These are phyloP conservation scores for Cladosporium sp. DNA, from an alignment of 2,329 filamentous ascomycete genomes.

Conservation along the genomic window DNA sequence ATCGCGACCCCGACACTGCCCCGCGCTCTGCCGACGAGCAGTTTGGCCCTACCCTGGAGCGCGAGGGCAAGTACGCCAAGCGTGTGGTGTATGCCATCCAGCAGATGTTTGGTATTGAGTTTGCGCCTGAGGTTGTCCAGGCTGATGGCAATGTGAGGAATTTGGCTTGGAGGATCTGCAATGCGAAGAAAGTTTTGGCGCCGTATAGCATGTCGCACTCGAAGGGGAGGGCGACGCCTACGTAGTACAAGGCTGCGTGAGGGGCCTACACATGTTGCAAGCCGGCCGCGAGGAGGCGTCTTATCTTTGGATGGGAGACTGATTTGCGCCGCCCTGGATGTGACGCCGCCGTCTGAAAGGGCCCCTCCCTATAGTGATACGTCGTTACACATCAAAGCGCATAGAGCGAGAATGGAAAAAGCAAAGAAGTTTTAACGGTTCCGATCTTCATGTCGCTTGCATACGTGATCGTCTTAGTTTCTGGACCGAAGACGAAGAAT, in stretches of 20 bases:
- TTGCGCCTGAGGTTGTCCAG: constrained; percentile 85
- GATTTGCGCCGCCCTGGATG: no score
- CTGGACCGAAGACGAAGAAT: no score
- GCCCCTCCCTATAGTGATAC: no score
- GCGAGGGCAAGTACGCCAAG: constrained; percentile 82
- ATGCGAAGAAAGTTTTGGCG: constrained; percentile 83
- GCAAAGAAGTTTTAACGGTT: no score
- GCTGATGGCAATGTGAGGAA: constrained; percentile 88
- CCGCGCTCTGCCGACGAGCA: constrained; percentile 72
- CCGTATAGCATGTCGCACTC: constrained; percentile 47
- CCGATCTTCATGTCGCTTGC: no score
- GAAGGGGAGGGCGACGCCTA: constrained; percentile 31
- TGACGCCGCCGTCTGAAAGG: no score
- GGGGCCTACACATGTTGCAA: no score
- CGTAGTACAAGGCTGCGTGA: not conserved
- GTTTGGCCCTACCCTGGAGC: constrained; percentile 79
- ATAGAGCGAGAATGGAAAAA: no score
- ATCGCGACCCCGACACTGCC: constrained; percentile 85
- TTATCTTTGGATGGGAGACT: no score
- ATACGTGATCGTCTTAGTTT: no score
- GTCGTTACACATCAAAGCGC: no score
- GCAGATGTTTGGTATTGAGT: constrained; percentile 95
- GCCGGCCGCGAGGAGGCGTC: no score
- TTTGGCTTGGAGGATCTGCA: constrained; percentile 89
- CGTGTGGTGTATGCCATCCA: constrained; percentile 90